Evolutionary conservation across 345 rosid species (phyloP), one percentile per base, ranked within the genome.

Genomic region (Gossypioides kirkii): DNA sequence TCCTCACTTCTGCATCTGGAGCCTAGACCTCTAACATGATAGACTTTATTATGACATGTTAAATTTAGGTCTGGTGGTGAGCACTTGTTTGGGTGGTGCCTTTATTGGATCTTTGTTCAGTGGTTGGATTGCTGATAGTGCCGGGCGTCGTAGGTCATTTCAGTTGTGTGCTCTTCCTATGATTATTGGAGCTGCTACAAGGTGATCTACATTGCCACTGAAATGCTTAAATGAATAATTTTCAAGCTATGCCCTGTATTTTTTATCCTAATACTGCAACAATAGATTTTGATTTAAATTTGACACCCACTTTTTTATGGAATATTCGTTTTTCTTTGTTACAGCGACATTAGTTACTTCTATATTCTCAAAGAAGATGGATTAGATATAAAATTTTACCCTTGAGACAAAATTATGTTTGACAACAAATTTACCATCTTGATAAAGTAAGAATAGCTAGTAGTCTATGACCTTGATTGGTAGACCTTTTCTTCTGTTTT

Each of bases 51-150:
- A 63, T 69, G n/a, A 79, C 17, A 50, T 61, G 54, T 71, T 25
- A 42, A 76, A 73, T 83, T 74, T 77, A 94, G 99, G 98, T 54
- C 71, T 92, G 82, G 99, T 95, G 82, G 99, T 95, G 67, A 91
- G 98, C 79, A 94, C 86, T 10, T 95, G 98, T 78, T 88, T 95
- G 77, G 97, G 81, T 63, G 99, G 99, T 17, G 98, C 98, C 46
- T 77, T 92, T 13, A 74, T 88, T 54, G 99, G 97, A 78, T 90
- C 91, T 74, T 73, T 91, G 32, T 79, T 95, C 77, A 92, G 99
- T 50, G 99, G 99, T 16, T 88, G 85, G 83, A 81, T 87, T 72
- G 96, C 97, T 47, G 98, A 92, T 85, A 88, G 83, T 64, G 38
- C 92, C 77, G 99, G 99, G 55, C 86, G 99, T 1, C 88, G 94